Base-by-base conservation (phyloP, 2,329 filamentous ascomycete species). In the Graphilbum sp. region DNA sequence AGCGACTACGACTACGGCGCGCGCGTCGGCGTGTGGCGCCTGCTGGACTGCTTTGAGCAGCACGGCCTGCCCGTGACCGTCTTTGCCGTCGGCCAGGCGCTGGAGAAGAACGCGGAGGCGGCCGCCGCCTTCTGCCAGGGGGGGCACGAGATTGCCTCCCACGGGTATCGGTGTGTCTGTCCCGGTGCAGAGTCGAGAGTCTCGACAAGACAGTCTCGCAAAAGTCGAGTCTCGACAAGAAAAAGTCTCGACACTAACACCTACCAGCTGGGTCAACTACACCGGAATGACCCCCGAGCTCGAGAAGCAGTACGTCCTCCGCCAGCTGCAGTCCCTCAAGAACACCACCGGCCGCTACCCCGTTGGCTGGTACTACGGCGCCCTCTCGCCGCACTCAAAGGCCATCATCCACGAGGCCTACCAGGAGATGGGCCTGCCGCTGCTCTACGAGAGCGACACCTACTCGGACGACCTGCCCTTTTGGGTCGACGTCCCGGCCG, bases 391-490 rank as follows among this genome's bases (percentile, higher is more conserved):
- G 11, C 36, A 39, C 19, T 38, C 35, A 27, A 42, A 39, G 20
- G 41, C 37, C 17, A 39, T 46, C 12, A 36, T 45, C 10, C 41
- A 42, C 21, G 41, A 42, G 33, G 44, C 41, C 11, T 40, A 40
- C 36, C 32, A 40, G 18, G 44, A 47, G 23, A 30, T 38, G 32
- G 32, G 32, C 2, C 24, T 38, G 21, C 39, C 41, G 4, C 36
- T 47, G 29, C 16, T 45, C 24, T 46, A 41, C 37, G 41, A 41
- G 19, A 37, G 35, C 24, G 46, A 47, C 39, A 39, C 36, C 5
- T 47, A 47, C 38, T 39, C 42, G 8, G 46, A 45, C 32, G 46
- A 47, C n/a, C 19, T 47, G 32, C 46, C 46, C 2, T 46, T 43
- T 38, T 47, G 46, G 46, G 43, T 42, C 4, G 44, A 45, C n/a